A percentile compares a stretch with the other conserved stretches of the same genome.
Conservation (phyloP, 2,329 filamentous ascomycete genomes). For the Biscogniauxia mediterranea region DNA sequence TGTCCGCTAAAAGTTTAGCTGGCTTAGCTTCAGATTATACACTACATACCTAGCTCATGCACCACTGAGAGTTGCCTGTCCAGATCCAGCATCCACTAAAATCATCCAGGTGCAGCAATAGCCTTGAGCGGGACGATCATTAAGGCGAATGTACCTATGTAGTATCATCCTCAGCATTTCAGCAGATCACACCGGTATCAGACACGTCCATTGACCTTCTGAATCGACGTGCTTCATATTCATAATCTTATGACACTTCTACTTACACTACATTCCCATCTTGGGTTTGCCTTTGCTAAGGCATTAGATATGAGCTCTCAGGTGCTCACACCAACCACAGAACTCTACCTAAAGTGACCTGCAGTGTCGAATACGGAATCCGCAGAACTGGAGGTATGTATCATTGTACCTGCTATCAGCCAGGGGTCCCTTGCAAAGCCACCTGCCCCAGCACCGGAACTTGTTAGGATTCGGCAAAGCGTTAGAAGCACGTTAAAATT, state of each 20-base stretch:
- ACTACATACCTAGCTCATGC: not conserved
- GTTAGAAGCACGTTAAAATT: conserved; percentile 29
- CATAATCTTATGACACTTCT: not conserved
- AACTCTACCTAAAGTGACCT: not conserved
- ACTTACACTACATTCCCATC: not conserved
- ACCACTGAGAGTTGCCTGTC: not conserved
- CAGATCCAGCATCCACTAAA: not conserved
- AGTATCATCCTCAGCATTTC: not conserved
- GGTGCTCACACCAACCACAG: not conserved
- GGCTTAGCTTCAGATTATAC: not conserved
- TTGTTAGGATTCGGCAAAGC: conserved; percentile 21
- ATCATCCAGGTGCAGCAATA: not conserved
- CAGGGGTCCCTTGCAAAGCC: not conserved
- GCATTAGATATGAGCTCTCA: not conserved
- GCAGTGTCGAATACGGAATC: not conserved
- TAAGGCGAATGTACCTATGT: not conserved
- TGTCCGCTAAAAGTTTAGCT: not conserved
- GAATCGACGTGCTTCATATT: not conserved
- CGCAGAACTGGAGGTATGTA: not conserved
- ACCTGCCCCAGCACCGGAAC: conserved; percentile 12
- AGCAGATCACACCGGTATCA: not conserved
- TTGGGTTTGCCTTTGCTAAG: not conserved
- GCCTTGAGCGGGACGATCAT: not conserved
- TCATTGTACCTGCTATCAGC: not conserved
- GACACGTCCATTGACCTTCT: not conserved